Base-by-base conservation (phyloP, 2,329 filamentous ascomycete species). In the Ambrosiella xylebori region DNA sequence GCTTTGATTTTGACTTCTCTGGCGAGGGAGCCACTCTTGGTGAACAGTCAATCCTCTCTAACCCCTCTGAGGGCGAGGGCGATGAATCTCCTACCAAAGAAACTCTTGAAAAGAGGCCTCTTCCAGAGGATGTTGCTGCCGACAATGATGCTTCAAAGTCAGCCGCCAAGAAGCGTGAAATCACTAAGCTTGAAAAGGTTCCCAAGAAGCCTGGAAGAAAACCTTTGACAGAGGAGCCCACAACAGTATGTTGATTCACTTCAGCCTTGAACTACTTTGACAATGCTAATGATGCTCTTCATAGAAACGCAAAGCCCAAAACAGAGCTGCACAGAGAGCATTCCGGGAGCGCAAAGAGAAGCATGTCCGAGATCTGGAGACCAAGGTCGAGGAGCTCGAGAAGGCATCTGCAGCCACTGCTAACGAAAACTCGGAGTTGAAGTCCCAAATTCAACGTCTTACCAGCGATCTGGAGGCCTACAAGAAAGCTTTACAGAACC, bases 131-230 rank as follows among this genome's bases (percentile, higher is more conserved):
- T 38, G 44, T 60, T 36, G 80, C 86, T 11, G 82, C 82, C 1
- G 84, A 86, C 5, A 85, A 78, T n/a, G 69, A 71, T 36, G 67
- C 65, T 41, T 65, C 66, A 15, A 17, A 53, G 54, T 55, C 44
- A 39, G 52, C 59, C 1, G 37, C 15, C 41, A 60, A 60, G 56
- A 60, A 60, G 35, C 55, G 58, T 45, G 35, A 60, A 72, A 13
- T 71, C 75, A 60, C 93, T 90, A 74, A 80, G 88, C 63, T 81
- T 86, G 88, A 90, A 50, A 95, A 93, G 71, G 77, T 84, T 49
- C 81, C 88, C 27, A 97, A 97, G 80, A 98, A 97, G 73, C 91
- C 93, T 3, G 93, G 93, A 55, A 82, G 93, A 62, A 98, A 98
- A 76, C 93, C 91, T 17, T 76, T 97, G 65, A 97, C 88, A 53